Evolutionary conservation across 73 alveolate genomes (phyloP).

Genomic region (Paramecium primaurelia): DNA sequence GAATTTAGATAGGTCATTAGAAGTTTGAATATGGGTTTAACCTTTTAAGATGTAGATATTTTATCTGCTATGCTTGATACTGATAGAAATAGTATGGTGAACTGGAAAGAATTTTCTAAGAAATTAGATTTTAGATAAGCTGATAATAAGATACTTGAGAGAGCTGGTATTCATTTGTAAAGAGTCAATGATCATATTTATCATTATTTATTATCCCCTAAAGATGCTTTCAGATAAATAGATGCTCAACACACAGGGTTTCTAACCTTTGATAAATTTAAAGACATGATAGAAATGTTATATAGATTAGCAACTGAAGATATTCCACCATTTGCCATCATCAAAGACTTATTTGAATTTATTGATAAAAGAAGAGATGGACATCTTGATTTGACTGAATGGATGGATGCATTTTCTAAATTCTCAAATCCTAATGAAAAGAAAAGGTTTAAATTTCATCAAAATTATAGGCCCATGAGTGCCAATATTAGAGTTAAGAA

Average conservation of each 20-base stretch:
- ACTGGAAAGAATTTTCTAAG: slow-evolving; percentile 76
- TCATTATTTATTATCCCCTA: slow-evolving; percentile 79
- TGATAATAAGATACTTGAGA: slow-evolving; percentile 64
- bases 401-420: slow-evolving; percentile 85
- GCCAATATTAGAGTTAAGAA: neutral
- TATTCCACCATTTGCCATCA: slow-evolving; percentile 86
- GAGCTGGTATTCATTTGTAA: slow-evolving; percentile 73
- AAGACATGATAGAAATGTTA: slow-evolving; percentile 66
- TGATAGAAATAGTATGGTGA: slow-evolving; percentile 74
- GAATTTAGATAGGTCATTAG: slow-evolving; percentile 89
- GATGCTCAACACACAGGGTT: slow-evolving; percentile 71
- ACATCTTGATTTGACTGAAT: slow-evolving; percentile 86
- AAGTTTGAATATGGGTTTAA: slow-evolving; percentile 72
- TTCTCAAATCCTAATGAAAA: slow-evolving; percentile 33
- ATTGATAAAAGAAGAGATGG: slow-evolving; percentile 97
- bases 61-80: slow-evolving; percentile 69
- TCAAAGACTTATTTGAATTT: slow-evolving; percentile 87
- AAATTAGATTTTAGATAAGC: slow-evolving; percentile 72
- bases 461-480: slow-evolving; percentile 9
- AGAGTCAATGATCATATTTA: slow-evolving; percentile 77
- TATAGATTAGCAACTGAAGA: slow-evolving; percentile 78
- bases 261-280: slow-evolving; percentile 70
- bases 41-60: slow-evolving; percentile 79
- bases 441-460: slow-evolving; percentile 59
- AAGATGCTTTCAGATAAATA: slow-evolving; percentile 83